A percentile compares a stretch with the other conserved stretches of the same genome.
Conservation (phyloP, 306 rosid genomes). For the Luffa aegyptiaca region DNA sequence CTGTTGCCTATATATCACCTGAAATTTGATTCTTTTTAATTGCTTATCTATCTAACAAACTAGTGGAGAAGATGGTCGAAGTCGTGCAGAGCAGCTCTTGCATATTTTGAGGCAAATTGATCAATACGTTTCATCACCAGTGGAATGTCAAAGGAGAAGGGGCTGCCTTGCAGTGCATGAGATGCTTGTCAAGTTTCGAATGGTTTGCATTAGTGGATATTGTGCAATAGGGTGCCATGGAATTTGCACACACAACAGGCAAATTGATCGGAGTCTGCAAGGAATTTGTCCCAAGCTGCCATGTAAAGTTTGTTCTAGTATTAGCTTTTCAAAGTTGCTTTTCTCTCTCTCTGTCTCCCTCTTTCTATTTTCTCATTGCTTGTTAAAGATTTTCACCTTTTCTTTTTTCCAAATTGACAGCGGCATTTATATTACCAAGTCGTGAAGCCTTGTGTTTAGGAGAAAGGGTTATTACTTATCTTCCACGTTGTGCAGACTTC, state of each 20-base stretch:
- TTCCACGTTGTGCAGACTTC: conserved; percentile 93
- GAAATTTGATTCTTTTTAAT: background rate
- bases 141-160: conserved; percentile 84
- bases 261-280: conserved; percentile 55
- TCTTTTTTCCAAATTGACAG: conserved; percentile 31
- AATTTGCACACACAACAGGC: conserved; percentile 71
- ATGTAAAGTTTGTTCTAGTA: conserved; percentile 41
- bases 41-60: conserved; percentile 17
- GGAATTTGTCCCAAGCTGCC: conserved; percentile 77
- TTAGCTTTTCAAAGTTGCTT: background rate
- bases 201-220: conserved; percentile 71
- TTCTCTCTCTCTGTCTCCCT: background rate
- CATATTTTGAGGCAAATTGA: conserved; percentile 91
- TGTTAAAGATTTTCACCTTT: conserved; percentile 1
- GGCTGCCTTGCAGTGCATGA: conserved; percentile 90
- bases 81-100: conserved; percentile 85
- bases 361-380: background rate
- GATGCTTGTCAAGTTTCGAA: conserved; percentile 91
- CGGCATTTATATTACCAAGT: conserved; percentile 81
- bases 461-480: conserved; percentile 75
- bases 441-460: conserved; percentile 91
- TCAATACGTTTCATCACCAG: conserved; percentile 70
- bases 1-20: background rate
- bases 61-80: conserved; percentile 99
- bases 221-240: conserved; percentile 87